Base-by-base conservation (phyloP, 1,284 basidiomycete genomes). In the Apiotrichum akiyoshidainum region DNA sequence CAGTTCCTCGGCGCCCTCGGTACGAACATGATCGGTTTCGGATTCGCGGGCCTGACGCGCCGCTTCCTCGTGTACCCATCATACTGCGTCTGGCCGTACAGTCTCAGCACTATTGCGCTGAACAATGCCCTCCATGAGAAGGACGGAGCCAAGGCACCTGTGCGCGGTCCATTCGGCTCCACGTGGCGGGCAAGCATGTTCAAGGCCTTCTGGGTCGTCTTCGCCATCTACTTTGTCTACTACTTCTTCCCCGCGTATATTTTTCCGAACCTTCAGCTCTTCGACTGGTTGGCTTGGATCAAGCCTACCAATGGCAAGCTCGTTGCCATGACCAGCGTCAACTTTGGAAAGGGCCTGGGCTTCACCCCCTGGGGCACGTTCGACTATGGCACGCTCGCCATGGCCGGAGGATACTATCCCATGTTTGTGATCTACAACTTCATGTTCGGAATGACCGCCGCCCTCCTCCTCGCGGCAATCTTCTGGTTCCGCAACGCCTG, bases 261-360 rank as follows among this genome's bases (percentile, higher is more conserved):
- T 31, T 72, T 73, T 51, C 57, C 55, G 33, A 82, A 79, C 16
- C 74, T 84, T 7, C 80, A 80, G 14, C 81, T 79, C 63, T 84
- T 83, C 68, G 81, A 80, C 55, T 84, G 83, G 83, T 79, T 83
- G 13, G 81, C 81, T 58, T 84, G 83, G 83, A 83, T 84, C 64
- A 78, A 70, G 49, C 82, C 82, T 10, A 66, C 56, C 42, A 65
- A 62, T 42, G 55, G 60, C 37, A 53, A 57, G 37, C 57, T 69
- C 13, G 57, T 52, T 35, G 60, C 64, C 16, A 47, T 66, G 51
- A 67, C 64, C 44, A 64, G 67, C 31, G 56, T 55, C 16, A 35
- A 62, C 52, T 59, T 58, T 5, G 73, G 75, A 19, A 55, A 76
- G 1, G 75, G 75, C 12, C 55, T 78, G 42, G 75, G 75, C 12